phyloP scores from a whole-genome alignment of 1,139 yeast species.

The Williopsis jadinii region DNA sequence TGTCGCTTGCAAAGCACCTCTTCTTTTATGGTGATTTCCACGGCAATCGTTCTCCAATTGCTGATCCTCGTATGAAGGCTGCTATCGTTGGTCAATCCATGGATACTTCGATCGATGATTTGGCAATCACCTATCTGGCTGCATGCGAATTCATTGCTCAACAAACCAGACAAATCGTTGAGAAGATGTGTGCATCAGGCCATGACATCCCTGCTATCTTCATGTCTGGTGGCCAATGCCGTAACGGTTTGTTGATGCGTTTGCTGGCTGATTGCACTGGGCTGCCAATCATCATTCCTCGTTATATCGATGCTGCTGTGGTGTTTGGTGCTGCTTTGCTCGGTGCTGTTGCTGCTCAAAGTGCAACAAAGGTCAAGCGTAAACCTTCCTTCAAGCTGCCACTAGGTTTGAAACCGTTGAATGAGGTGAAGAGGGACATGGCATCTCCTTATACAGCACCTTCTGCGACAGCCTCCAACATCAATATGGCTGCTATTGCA shows the following conservation, averaged over 20 bases:
- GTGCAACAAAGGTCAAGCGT: slow-evolving; percentile 30
- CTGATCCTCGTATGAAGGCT: slow-evolving; percentile 93
- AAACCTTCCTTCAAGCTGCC: slow-evolving; percentile 16
- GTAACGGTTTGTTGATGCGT: slow-evolving; percentile 83
- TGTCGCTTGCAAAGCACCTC: slow-evolving; percentile 72
- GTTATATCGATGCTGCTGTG: slow-evolving; percentile 94
- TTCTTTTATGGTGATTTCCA: slow-evolving; percentile 95
- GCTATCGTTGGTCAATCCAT: slow-evolving; percentile 86
- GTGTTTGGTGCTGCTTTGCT: slow-evolving; percentile 92
- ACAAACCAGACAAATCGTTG: slow-evolving; percentile 92
- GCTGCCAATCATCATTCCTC: slow-evolving; percentile 85
- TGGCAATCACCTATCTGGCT: slow-evolving; percentile 81
- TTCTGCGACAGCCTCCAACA: slow-evolving; percentile 53
- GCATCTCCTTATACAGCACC: slow-evolving; percentile 76
- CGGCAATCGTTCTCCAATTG: slow-evolving; percentile 95
- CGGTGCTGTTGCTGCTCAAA: slow-evolving; percentile 88
- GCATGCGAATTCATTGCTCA: slow-evolving; percentile 98
- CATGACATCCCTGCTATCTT: slow-evolving; percentile 70
- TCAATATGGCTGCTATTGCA: slow-evolving; percentile 48
- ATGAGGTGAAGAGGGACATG: slow-evolving; percentile 15
- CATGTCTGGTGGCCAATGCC: slow-evolving; percentile 95
- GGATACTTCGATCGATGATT: slow-evolving; percentile 78
- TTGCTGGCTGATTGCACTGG: slow-evolving; percentile 91
- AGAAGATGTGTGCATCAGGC: slow-evolving; percentile 74
- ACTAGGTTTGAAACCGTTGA: slow-evolving; percentile 16